Base-by-base conservation (phyloP, 2,329 filamentous ascomycete genomes). In the Aschersonia sp. region DNA sequence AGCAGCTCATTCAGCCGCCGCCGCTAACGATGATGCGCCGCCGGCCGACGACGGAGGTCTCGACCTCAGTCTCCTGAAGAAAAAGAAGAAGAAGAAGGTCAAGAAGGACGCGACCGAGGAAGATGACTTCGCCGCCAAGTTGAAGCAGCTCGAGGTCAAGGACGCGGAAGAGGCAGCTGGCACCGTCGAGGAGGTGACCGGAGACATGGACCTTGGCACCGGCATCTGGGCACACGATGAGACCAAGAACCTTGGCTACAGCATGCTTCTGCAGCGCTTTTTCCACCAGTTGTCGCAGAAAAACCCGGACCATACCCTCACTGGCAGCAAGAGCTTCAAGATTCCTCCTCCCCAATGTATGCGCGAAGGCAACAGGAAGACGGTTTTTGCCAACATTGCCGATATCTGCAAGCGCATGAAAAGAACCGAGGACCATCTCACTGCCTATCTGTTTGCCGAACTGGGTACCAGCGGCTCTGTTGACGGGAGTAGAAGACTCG, bases 371-470 rank as follows among this genome's bases (percentile, higher is more conserved):
- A 98, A 98, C 81, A 94, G 95, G 80, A 94, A 94, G 83, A 98
- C 92, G 53, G 95, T 98, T 62, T 98, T 98, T 62, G 92, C 90
- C 74, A 98, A 98, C 74, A 92, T 98, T 63, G 81, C 87, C 65
- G 92, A 98, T 65, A 97, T 98, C 61, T 94, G 88, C 78, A 95
- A 95, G 78, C 82, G 90, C 60, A 97, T 98, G 89, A 98, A 98
- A 82, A 81, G 92, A 67, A 89, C 86, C 54, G 90, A 97, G 63
- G 92, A 98, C 70, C 92, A 96, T 72, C 85, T 98, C 56, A 97
- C 88, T 47, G 84, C 90, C 59, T 97, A 96, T 73, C 71, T 98
- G 55, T 96, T 98, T 69, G 89, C 92, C 56, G 92, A 98, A 69
- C 78, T 98, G 81, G 92, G 92, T 75, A 98, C 92, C 56, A 94